These are phyloP conservation scores for Chlorella sorokiniana DNA, from an alignment of 139 green algal species.

Conservation along the genomic window DNA sequence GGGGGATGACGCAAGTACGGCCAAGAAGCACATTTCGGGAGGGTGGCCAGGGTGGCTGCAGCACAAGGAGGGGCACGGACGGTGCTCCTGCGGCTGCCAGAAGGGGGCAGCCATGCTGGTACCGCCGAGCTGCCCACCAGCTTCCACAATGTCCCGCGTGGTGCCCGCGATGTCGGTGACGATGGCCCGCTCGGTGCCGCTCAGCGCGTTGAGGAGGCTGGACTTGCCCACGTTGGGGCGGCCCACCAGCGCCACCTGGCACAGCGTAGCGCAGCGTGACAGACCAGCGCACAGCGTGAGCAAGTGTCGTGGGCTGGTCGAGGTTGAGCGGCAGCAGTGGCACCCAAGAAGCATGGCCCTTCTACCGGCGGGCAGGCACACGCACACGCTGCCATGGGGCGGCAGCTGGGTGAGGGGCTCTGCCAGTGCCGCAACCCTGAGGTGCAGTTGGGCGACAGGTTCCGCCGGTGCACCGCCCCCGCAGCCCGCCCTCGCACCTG, in stretches of 20 bases:
- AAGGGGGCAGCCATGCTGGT: too few relatives aligned
- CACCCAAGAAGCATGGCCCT: not conserved
- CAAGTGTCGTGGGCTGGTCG: too few relatives aligned
- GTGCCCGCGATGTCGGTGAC: constrained; percentile 94
- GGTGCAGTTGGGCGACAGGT: too few relatives aligned
- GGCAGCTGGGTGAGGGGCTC: too few relatives aligned
- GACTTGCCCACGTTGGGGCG: constrained; percentile 97
- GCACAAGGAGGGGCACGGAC: too few relatives aligned
- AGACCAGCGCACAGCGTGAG: not conserved
- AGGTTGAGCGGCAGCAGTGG: not conserved
- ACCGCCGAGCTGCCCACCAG: too few relatives aligned
- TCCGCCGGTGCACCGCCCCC: not conserved
- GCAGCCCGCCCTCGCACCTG: constrained; percentile 56
- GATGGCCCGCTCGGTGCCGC: constrained; percentile 84
- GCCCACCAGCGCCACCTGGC: constrained; percentile 88
- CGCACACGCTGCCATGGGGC: too few relatives aligned
- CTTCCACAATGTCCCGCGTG: constrained; percentile 95
- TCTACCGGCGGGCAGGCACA: too few relatives aligned
- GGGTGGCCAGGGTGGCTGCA: not conserved
- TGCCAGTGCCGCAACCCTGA: too few relatives aligned
- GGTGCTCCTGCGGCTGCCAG: too few relatives aligned
- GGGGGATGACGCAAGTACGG: not conserved
- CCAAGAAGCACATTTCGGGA: not conserved
- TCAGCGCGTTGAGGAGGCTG: constrained; percentile 92
- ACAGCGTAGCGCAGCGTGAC: not conserved